Evolutionary conservation across 83 land plant species (phyloP).

Genomic region (Picea abies): DNA sequence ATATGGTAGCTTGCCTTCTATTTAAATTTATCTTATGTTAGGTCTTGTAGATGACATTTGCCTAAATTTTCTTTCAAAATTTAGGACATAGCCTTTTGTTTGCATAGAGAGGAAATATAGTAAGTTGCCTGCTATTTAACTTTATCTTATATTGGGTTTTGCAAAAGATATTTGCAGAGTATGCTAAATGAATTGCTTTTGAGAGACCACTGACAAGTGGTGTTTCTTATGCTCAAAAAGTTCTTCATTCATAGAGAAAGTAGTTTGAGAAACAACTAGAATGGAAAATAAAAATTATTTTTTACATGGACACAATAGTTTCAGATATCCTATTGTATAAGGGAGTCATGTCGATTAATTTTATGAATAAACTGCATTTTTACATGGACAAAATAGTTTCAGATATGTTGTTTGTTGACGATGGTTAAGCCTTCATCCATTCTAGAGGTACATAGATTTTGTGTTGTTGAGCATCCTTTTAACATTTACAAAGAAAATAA

Average conservation of each 20-base stretch:
- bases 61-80: conserved; percentile 16
- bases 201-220: conserved; percentile 95
- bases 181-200: conserved; percentile 83
- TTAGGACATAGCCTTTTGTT: neutral
- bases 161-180: conserved; percentile 82
- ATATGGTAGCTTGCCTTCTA: neutral
- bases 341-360: too few relatives aligned
- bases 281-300: conserved; percentile 76
- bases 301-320: too few relatives aligned
- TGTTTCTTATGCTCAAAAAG: conserved; percentile 90
- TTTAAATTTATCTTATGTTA: neutral
- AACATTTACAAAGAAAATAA: too few relatives aligned
- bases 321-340: too few relatives aligned
- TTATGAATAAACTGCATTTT: too few relatives aligned
- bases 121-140: neutral
- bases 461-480: too few relatives aligned
- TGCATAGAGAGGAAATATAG: neutral
- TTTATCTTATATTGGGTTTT: conserved; percentile 7
- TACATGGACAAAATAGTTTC: too few relatives aligned
- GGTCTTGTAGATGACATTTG: conserved; percentile 74
- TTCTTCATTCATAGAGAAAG: conserved; percentile 78
- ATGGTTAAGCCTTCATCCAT: too few relatives aligned
- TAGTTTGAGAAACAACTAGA: conserved; percentile 79
- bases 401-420: too few relatives aligned
- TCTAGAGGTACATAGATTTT: too few relatives aligned